A percentile compares a stretch with the other conserved stretches of the same genome.
These are phyloP conservation scores for Glycine latifolia DNA, from an alignment of 306 rosid genomes.

Conservation along the genomic window DNA sequence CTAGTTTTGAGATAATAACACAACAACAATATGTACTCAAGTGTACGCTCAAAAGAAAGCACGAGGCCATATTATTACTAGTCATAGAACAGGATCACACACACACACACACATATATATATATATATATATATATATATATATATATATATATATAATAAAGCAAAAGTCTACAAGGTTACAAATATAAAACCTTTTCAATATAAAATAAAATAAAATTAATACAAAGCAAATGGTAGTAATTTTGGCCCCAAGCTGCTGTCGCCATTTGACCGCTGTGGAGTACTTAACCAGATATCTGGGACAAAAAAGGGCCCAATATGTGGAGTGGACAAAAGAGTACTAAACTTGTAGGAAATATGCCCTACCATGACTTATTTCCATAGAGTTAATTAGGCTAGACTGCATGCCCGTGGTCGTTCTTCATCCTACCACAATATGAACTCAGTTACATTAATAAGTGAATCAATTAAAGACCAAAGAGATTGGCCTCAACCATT, in stretches of 20 bases:
- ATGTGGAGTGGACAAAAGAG: constrained; percentile 11
- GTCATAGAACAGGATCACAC: background rate
- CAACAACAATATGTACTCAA: background rate
- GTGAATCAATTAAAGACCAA: background rate
- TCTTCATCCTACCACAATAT: constrained; percentile 40
- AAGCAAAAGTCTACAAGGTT: background rate
- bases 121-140: too few relatives aligned
- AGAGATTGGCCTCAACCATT: background rate
- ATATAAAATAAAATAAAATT: background rate
- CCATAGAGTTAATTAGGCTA: constrained; percentile 2
- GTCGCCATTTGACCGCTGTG: background rate
- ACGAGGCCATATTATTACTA: background rate
- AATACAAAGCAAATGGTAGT: background rate
- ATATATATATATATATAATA: background rate
- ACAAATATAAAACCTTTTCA: background rate
- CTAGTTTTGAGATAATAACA: background rate
- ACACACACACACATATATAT: too few relatives aligned
- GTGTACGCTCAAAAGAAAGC: background rate
- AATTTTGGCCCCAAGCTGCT: constrained; percentile 15
- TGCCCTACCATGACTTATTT: constrained; percentile 10
- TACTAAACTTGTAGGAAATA: background rate
- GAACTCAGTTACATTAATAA: background rate
- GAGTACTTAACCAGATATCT: background rate
- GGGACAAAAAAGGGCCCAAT: constrained; percentile 46
- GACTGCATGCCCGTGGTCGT: background rate